These are phyloP conservation scores for Zangia roseola DNA, from an alignment of 768 basidiomycete genomes.

Conservation along the genomic window DNA sequence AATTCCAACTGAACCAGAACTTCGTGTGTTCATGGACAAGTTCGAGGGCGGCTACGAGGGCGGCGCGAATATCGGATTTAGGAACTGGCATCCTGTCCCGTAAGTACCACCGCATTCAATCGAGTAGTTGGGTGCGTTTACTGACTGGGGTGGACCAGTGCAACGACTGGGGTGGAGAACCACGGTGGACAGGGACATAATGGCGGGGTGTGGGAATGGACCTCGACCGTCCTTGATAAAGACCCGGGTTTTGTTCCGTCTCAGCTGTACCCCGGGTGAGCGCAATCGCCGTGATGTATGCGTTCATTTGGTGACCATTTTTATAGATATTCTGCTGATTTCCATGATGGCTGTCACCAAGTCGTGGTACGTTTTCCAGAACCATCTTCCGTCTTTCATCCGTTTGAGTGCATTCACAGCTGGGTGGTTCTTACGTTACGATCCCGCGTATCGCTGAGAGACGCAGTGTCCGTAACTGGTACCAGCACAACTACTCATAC, in stretches of 20 bases:
- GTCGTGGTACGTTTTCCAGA: conserved; percentile 67
- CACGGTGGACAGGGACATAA: conserved; percentile 68
- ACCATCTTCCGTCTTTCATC: background rate
- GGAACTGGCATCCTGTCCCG: conserved; percentile 94
- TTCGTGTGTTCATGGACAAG: conserved; percentile 74
- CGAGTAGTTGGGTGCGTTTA: background rate
- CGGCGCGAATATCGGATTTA: conserved; percentile 81
- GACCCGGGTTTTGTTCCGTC: conserved; percentile 78
- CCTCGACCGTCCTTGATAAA: conserved; percentile 70
- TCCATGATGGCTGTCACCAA: conserved; percentile 85
- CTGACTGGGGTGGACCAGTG: conserved; percentile 37
- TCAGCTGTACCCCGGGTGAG: conserved; percentile 81
- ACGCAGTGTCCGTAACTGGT: conserved; percentile 83
- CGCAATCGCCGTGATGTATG: background rate
- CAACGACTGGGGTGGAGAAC: conserved; percentile 60
- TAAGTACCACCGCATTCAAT: conserved; percentile 39
- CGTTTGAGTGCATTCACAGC: conserved; percentile 39
- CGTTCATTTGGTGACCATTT: background rate
- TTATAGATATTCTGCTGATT: conserved; percentile 76
- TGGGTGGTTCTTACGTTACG: conserved; percentile 89
- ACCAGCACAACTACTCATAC: conserved; percentile 88
- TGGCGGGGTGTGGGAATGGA: conserved; percentile 99
- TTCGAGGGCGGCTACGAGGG: conserved; percentile 74
- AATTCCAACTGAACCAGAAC: conserved; percentile 87
- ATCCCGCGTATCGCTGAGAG: conserved; percentile 80